phyloP scores from a whole-genome alignment of 1,284 basidiomycete genomes.

The Leucoagaricus sp. region DNA sequence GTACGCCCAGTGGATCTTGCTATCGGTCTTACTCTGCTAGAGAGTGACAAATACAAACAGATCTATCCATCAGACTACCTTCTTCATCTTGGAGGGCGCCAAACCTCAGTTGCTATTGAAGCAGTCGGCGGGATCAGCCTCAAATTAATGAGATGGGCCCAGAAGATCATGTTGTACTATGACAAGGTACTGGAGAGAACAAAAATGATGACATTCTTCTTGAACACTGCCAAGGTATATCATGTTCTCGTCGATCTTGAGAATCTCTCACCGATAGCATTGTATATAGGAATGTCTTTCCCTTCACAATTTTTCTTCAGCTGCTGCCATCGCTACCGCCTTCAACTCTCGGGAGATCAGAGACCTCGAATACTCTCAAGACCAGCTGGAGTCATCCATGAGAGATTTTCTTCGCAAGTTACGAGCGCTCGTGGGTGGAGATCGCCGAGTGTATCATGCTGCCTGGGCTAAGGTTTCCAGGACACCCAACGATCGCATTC shows the following conservation, averaged over 20 bases:
- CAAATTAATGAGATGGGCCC: constrained; percentile 44
- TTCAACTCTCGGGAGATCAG: constrained; percentile 40
- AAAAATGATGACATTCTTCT: constrained; percentile 43
- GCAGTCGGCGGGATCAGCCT: constrained; percentile 36
- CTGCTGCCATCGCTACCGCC: constrained; percentile 42
- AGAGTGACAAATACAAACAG: constrained; percentile 39
- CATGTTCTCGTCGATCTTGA: not conserved
- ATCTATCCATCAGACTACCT: constrained; percentile 45
- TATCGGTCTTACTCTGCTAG: constrained; percentile 41
- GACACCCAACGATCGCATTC: constrained; percentile 31
- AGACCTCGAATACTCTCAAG: constrained; percentile 35
- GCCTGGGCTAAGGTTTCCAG: constrained; percentile 27
- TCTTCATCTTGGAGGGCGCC: constrained; percentile 32
- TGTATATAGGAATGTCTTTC: constrained; percentile 41
- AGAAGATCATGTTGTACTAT: constrained; percentile 39
- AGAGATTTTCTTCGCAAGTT: constrained; percentile 33
- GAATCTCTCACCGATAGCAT: not conserved
- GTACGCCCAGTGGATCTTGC: constrained; percentile 40
- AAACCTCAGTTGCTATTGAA: constrained; percentile 30
- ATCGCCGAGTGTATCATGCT: constrained; percentile 37
- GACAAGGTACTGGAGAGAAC: constrained; percentile 36
- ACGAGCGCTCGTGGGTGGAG: constrained; percentile 33
- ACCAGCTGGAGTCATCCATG: constrained; percentile 30
- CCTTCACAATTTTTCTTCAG: constrained; percentile 43
- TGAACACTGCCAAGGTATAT: constrained; percentile 40